Evolutionary conservation across 2,329 filamentous ascomycete genomes (phyloP), one percentile per base, ranked within the genome.

Genomic region (Neonectria ditissima): DNA sequence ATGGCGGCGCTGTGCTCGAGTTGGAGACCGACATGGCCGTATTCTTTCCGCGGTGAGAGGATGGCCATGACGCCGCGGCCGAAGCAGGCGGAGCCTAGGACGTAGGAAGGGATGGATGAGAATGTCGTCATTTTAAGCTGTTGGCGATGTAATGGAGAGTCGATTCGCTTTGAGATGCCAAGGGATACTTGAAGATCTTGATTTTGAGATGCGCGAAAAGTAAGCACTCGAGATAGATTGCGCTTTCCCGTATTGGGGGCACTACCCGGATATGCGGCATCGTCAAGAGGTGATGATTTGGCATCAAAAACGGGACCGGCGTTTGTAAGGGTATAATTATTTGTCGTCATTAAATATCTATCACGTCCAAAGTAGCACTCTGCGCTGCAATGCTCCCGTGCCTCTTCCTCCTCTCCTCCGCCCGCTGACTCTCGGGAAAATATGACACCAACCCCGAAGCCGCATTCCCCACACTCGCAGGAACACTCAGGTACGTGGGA

Each of bases 21-120:
- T 0, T 32, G 68, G 10, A 75, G 64, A 4, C 73, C 73, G 5
- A 75, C 51, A 4, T 73, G 67, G 4, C 59, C 37, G 41, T 75
- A 75, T 50, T 75, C 73, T 8, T 67, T 62, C 45, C 60, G 62
- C 5, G 73, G 69, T 2, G 65, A 70, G 34, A 65, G 30, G 10
- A 74, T 28, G 2, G 70, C 73, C 70, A 73, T 74, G 4, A 73
- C 11, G 0, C 73, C 73, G n/a, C 73, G 71, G 24, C 65, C 45
- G 34, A 67, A 54, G 50, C 73, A 75, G 30, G 72, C 69, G 5
- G 54, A 54, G 22, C 73, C 73, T 0, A 75, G 65, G 18, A 71
- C 3, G 30, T 75, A 69, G 1, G 72, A 44, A 2, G 73, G 68
- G 4, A 72, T 53, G 2, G 71, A 70, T 4, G 72, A 75, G 24